These are phyloP conservation scores for Lachancea waltii DNA, from an alignment of 805 yeast species.

Conservation along the genomic window DNA sequence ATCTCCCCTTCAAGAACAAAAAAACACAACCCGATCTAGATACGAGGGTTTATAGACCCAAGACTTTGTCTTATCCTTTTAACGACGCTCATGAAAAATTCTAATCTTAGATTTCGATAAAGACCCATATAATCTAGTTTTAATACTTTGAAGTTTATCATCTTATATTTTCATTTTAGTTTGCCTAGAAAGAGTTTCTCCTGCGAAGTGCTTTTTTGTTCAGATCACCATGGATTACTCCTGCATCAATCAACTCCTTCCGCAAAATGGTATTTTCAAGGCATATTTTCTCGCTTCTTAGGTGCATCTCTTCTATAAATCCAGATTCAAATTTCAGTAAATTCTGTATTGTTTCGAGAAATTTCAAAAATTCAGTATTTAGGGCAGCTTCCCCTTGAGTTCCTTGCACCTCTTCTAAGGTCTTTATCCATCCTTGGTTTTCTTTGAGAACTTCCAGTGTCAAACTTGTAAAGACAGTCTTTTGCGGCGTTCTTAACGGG, in stretches of 20 bases:
- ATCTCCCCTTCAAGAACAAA: neutral
- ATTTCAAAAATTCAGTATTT: neutral
- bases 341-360: slow-evolving; percentile 1
- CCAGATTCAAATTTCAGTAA: slow-evolving; percentile 4
- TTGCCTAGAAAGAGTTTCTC: too few species aligned
- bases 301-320: slow-evolving; percentile 2
- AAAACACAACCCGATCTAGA: too few species aligned
- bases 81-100: neutral
- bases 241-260: too few species aligned
- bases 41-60: too few species aligned
- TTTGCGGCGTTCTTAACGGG: neutral
- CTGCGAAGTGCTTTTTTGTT: too few species aligned
- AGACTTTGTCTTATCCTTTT: neutral
- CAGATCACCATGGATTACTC: too few species aligned
- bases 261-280: neutral
- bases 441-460: neutral
- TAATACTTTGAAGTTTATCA: neutral
- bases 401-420: too few species aligned
- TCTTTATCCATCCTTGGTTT: neutral
- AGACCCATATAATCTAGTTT: neutral
- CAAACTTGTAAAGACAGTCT: neutral
- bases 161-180: too few species aligned
- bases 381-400: too few species aligned
- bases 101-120: too few species aligned
- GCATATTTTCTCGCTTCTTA: slow-evolving; percentile 1